Conservation (phyloP, 2,329 filamentous ascomycete genomes). For the Diaporthe destruens region DNA sequence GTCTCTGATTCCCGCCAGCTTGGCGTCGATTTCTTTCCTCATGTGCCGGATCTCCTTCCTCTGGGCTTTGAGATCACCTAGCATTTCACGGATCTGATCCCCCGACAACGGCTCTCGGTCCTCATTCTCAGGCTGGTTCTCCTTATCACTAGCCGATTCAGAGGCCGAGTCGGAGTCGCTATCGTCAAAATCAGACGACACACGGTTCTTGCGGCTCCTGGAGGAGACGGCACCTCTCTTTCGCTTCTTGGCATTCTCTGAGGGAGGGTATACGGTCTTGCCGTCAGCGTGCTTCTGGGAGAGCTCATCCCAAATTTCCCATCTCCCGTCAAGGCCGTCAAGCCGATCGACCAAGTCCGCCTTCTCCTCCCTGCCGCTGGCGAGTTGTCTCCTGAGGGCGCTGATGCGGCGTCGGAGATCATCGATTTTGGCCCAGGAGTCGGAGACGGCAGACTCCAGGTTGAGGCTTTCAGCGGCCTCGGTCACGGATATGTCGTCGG, state of each 20-base stretch:
- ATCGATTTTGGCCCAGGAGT: constrained; percentile 1
- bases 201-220: constrained; percentile 1
- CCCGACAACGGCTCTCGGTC: not conserved
- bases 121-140: not conserved
- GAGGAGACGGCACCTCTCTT: not conserved
- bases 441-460: not conserved
- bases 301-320: constrained; percentile 1
- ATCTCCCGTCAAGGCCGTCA: not conserved
- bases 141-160: not conserved
- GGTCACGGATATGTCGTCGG: not conserved
- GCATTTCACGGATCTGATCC: not conserved
- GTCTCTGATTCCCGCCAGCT: not conserved
- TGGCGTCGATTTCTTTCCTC: not conserved
- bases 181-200: not conserved
- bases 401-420: not conserved
- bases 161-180: not conserved
- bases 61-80: constrained; percentile 1
- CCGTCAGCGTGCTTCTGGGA: not conserved
- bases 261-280: not conserved
- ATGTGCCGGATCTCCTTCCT: not conserved
- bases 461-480: constrained; percentile 3
- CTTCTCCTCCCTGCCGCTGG: not conserved
- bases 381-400: not conserved
- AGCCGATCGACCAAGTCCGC: constrained; percentile 4
- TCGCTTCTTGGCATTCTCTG: constrained; percentile 1